These are phyloP conservation scores for Fusarium brachygibbosum DNA, from an alignment of 2,329 filamentous ascomycete genomes.

Conservation along the genomic window DNA sequence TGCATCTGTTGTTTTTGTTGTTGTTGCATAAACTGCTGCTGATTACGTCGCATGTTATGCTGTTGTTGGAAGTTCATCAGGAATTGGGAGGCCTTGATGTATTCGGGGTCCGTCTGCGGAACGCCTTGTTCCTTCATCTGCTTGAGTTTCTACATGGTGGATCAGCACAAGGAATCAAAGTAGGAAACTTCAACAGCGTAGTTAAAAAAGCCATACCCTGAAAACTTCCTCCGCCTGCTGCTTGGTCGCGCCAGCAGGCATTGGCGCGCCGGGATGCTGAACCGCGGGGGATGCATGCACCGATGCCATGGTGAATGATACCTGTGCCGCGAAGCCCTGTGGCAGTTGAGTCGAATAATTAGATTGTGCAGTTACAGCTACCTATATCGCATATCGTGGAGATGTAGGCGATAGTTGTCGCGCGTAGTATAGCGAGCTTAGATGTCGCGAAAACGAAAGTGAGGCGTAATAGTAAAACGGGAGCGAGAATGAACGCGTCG, in stretches of 20 bases:
- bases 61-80: conserved; percentile 79
- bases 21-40: conserved; percentile 60
- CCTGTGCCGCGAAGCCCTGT: conserved; percentile 33
- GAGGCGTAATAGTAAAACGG: conserved; percentile 32
- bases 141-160: conserved; percentile 77
- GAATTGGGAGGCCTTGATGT: conserved; percentile 83
- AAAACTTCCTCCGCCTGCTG: conserved; percentile 83
- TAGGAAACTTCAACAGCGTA: background rate
- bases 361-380: conserved; percentile 48
- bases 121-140: conserved; percentile 90
- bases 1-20: conserved; percentile 63
- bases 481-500: conserved; percentile 48
- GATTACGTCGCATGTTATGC: conserved; percentile 66
- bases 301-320: conserved; percentile 76
- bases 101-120: conserved; percentile 86
- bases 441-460: conserved; percentile 49
- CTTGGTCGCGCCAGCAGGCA: conserved; percentile 78
- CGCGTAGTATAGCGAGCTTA: conserved; percentile 35
- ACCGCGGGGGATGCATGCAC: conserved; percentile 79
- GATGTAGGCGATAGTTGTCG: conserved; percentile 41
- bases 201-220: conserved; percentile 63
- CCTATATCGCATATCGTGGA: conserved; percentile 58
- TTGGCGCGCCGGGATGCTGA: conserved; percentile 72
- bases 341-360: conserved; percentile 46
- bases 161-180: conserved; percentile 37